Conservation (phyloP, 352 stramenopile genomes). For the Pythium apleroticum region DNA sequence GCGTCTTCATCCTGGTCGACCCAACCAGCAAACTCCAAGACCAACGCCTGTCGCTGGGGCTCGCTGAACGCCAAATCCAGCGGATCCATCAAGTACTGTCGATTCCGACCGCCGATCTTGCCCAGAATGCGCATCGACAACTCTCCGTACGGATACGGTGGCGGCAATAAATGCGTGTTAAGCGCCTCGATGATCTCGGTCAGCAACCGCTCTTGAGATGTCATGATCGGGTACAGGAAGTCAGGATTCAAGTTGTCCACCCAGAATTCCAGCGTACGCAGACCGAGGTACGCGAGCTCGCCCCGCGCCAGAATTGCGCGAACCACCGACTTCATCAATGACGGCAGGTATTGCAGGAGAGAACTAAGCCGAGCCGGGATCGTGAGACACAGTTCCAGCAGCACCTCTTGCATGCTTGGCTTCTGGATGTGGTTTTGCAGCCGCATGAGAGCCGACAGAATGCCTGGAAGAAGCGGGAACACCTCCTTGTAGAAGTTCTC, state of each 20-base stretch:
- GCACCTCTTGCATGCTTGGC: constrained; percentile 84
- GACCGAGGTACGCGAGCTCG: constrained; percentile 94
- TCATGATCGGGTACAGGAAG: constrained; percentile 95
- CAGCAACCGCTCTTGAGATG: constrained; percentile 84
- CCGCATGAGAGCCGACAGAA: constrained; percentile 93
- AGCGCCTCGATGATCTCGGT: constrained; percentile 96
- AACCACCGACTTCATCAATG: constrained; percentile 95
- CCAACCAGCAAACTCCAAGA: constrained; percentile 57
- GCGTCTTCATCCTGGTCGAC: constrained; percentile 22
- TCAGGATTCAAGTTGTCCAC: constrained; percentile 98
- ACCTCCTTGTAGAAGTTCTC: constrained; percentile 98
- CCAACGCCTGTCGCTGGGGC: constrained; percentile 45
- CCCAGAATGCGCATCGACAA: constrained; percentile 95
- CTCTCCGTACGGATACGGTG: constrained; percentile 97
- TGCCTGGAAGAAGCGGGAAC: constrained; percentile 90
- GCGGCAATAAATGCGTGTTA: constrained; percentile 93
- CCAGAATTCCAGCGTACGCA: constrained; percentile 98
- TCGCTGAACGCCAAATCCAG: constrained; percentile 59
- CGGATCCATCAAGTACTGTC: constrained; percentile 87
- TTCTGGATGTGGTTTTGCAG: constrained; percentile 91
- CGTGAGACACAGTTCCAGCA: constrained; percentile 96
- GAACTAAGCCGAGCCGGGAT: constrained; percentile 95
- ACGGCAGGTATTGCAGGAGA: constrained; percentile 96
- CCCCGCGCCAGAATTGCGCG: constrained; percentile 92
- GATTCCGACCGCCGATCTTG: constrained; percentile 95